These are phyloP conservation scores for Ammopiptanthus mongolicus DNA, from an alignment of 306 rosid species.

Conservation along the genomic window DNA sequence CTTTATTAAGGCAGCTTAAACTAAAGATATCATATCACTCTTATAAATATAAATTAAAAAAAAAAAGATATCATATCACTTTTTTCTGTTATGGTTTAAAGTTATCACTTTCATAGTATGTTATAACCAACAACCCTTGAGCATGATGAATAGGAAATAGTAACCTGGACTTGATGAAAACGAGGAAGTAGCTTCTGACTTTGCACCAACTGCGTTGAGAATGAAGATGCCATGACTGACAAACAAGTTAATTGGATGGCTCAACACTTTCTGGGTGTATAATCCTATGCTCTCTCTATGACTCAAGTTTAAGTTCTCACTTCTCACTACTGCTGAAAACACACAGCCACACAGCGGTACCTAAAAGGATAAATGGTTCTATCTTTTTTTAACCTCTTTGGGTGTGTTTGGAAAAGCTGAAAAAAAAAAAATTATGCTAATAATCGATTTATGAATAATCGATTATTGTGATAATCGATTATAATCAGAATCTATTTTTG, in stretches of 20 bases:
- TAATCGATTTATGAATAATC: too few relatives aligned
- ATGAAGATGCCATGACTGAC: slow-evolving; percentile 35
- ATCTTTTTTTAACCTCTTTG: background rate
- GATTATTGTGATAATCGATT: too few relatives aligned
- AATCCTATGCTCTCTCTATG: background rate
- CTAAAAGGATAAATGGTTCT: background rate
- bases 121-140: background rate
- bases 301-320: background rate
- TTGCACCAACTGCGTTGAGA: slow-evolving; percentile 35
- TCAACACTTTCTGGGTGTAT: background rate
- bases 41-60: too few relatives aligned
- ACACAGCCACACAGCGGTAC: slow-evolving; percentile 7
- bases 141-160: background rate
- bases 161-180: slow-evolving; percentile 43
- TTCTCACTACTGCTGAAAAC: background rate
- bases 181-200: slow-evolving; percentile 29
- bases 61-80: too few relatives aligned
- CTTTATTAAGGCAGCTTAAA: background rate
- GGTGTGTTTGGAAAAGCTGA: too few relatives aligned
- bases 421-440: too few relatives aligned
- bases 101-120: background rate
- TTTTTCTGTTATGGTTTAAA: background rate
- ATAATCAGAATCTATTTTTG: too few relatives aligned
- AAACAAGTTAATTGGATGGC: background rate
- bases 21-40: background rate